Percentiles rank a stretch among this genome's conserved stretches.
Conservation (phyloP, 176 grass and related monocot species). For the Triticum turgidum region DNA sequence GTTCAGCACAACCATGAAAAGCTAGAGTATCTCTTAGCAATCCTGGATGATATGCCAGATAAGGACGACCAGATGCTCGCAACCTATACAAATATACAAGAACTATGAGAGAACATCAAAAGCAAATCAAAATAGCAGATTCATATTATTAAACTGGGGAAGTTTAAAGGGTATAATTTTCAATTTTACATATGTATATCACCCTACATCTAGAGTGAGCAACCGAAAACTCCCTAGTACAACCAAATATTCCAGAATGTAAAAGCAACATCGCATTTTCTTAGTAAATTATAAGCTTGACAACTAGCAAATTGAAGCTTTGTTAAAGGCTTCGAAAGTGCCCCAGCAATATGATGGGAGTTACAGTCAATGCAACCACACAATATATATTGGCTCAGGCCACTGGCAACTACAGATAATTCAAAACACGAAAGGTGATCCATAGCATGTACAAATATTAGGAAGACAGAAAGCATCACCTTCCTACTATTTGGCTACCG, state of each 20-base stretch:
- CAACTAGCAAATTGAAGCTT: conserved; percentile 6
- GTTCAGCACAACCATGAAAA: conserved; percentile 99
- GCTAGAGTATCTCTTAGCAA: conserved; percentile 89
- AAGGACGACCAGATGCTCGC: conserved; percentile 65
- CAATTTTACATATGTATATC: background rate
- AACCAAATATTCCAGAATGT: conserved; percentile 9
- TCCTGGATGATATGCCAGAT: conserved; percentile 87
- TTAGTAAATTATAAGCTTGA: conserved; percentile 21
- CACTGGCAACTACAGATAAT: background rate
- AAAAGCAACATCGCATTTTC: conserved; percentile 3
- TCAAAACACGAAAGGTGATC: background rate
- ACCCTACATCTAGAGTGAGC: background rate
- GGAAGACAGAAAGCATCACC: conserved; percentile 45
- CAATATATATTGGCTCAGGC: background rate
- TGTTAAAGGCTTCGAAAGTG: background rate
- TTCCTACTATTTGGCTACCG: conserved; percentile 74
- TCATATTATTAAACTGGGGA: conserved; percentile 3
- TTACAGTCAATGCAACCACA: background rate
- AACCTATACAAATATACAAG: conserved; percentile 54
- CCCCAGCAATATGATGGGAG: background rate
- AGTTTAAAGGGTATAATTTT: conserved; percentile 11
- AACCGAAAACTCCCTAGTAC: background rate
- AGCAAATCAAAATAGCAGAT: background rate
- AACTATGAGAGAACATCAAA: conserved; percentile 20
- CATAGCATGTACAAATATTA: background rate